Percentiles rank a stretch among this genome's conserved stretches.
phyloP scores from a whole-genome alignment of 371 early-diverging fungal genomes.

The Spraguea lophii region DNA sequence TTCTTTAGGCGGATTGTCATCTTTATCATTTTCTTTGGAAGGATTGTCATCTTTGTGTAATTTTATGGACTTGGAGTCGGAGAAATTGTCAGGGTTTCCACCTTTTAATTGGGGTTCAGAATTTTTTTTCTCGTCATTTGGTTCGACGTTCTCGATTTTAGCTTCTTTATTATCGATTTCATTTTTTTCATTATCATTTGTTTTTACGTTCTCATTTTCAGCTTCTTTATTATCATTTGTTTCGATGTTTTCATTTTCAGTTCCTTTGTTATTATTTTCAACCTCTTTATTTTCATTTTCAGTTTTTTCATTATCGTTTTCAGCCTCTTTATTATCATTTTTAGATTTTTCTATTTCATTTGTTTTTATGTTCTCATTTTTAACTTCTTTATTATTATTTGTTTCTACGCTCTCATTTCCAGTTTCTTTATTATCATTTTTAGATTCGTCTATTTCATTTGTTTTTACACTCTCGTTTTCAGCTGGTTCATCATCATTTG shows the following conservation, averaged over 20 bases:
- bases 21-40: no score
- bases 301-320: neutral
- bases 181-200: neutral
- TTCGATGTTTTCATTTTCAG: neutral
- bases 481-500: neutral
- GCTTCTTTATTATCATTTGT: neutral
- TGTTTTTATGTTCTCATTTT: neutral
- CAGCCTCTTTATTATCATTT: neutral
- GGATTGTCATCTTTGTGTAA: no score
- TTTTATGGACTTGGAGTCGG: no score
- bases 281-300: neutral
- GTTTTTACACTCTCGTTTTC: neutral
- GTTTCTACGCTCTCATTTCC: neutral
- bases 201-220: neutral
- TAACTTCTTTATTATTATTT: neutral
- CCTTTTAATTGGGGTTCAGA: no score
- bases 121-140: neutral
- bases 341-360: neutral
- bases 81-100: no score
- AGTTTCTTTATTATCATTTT: neutral
- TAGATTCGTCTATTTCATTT: neutral
- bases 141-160: neutral
- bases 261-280: neutral
- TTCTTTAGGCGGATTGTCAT: no score
- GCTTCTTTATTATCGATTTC: neutral